Evolutionary conservation across 805 yeast species (phyloP), one percentile per base, ranked within the genome.

Genomic region (Ogataea allantospora): DNA sequence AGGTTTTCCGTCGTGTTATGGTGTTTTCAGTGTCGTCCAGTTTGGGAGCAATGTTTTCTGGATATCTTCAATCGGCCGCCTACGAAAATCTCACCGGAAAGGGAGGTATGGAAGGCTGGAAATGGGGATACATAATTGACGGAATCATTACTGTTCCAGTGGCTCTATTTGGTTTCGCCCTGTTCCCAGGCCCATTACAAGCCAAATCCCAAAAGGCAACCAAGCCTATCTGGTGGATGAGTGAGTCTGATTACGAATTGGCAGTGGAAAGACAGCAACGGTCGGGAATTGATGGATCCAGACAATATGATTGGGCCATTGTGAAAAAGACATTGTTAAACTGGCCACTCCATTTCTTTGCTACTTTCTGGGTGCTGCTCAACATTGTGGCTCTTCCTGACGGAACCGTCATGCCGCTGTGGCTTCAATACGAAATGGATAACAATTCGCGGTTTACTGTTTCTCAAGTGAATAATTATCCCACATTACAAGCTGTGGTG

Each of bases 101-200:
- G 14, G 55, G 58, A n/a, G 80, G 80, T 0, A 54, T 78, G 11
- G 66, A 68, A 3, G 84, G 85, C 6, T 78, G 83, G 83, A 67
- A 80, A 55, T 78, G 84, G 84, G 54, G 78, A n/a, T 80, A 77
- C 51, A 73, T 80, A 30, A 75, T 79, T 44, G 83, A 79, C 57
- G 78, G 76, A 46, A 50, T 75, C 21, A 66, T 78, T 30, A 77
- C 84, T 0, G 50, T 78, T 3, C 83, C 83, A 2, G 71, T 79
- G 38, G 72, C 75, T 3, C 24, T 77, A 4, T 74, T 73, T 43
- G 83, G 84, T 0, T 65, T 75, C 16, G 30, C 77, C 3, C 70
- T 70, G 46, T 78, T 79, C 58, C 84, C 84, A 8, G 83, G 78
- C 20, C 58, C 60, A 12, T 33, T 51, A 17, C 55, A 51, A 38